Evolutionary conservation across 768 basidiomycete species (phyloP).

Genomic region (Dacryopinax spathularia): DNA sequence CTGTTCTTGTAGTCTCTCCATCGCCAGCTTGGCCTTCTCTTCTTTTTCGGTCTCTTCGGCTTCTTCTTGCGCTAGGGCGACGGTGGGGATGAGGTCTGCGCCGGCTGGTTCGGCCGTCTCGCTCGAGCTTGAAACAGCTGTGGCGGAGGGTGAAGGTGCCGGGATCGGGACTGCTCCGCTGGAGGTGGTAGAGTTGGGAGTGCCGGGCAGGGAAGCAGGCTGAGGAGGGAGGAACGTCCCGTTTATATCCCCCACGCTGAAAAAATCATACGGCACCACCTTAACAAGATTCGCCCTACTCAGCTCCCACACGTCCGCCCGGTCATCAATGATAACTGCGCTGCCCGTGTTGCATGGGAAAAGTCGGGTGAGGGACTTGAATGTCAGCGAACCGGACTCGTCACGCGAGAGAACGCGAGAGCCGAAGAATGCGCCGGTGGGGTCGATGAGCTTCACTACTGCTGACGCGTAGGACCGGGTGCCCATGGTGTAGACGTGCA

Average conservation of each 20-base stretch:
- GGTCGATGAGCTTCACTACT: slow-evolving; percentile 89
- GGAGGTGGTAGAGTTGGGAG: slow-evolving; percentile 18
- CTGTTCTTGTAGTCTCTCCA: slow-evolving; percentile 72
- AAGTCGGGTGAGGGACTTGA: slow-evolving; percentile 79
- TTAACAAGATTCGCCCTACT: slow-evolving; percentile 82
- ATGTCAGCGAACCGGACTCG: slow-evolving; percentile 92
- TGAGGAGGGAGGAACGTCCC: slow-evolving; percentile 77
- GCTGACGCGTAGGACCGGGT: slow-evolving; percentile 92
- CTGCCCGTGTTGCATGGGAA: slow-evolving; percentile 97
- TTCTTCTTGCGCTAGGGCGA: slow-evolving; percentile 28
- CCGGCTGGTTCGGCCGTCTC: background rate
- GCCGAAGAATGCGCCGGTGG: slow-evolving; percentile 69
- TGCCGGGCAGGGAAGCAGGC: slow-evolving; percentile 38
- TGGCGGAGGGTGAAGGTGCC: background rate
- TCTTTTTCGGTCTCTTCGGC: slow-evolving; percentile 30
- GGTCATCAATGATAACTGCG: slow-evolving; percentile 98
- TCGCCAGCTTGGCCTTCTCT: slow-evolving; percentile 55
- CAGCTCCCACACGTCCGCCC: slow-evolving; percentile 97
- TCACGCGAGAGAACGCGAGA: slow-evolving; percentile 82
- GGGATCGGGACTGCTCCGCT: background rate
- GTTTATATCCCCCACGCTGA: slow-evolving; percentile 98
- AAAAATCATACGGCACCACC: slow-evolving; percentile 96
- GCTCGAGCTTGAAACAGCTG: background rate
- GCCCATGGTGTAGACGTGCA: slow-evolving; percentile 99
- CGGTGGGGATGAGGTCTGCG: slow-evolving; percentile 6